Evolutionary conservation across 1,284 basidiomycete species (phyloP), one percentile per base, ranked within the genome.

Genomic region (Irpex lacteus): DNA sequence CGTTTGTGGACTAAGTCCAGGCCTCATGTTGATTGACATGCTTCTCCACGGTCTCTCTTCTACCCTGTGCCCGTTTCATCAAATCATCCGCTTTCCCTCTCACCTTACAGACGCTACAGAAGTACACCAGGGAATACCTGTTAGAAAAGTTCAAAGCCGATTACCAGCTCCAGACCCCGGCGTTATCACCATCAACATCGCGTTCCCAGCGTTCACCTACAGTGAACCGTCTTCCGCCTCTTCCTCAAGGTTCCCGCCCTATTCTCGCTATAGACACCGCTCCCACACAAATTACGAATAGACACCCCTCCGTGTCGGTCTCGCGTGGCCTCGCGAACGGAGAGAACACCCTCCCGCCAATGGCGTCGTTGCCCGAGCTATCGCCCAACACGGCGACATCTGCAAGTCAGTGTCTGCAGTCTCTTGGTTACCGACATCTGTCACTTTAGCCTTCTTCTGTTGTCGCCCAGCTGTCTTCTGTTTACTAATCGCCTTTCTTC

Each of bases 121-220:
- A 89, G 71, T 92, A 93, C 75, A 94, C 92, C 47, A 83, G 85
- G 71, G 89, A 92, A 69, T 92, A 93, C 77, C 81, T 94, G 63
- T 90, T 91, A 69, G 88, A 91, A 71, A 91, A 88, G 72, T 94
- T 88, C 78, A 84, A 84, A 67, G 76, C 75, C 63, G 89, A 91
- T 66, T 84, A 82, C 72, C 79, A 82, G 66, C 77, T 78, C 68
- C 82, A 83, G 63, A 80, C 80, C 59, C 80, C 82, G 34, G 49
- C 62, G n/a, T 59, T 59, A 53, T 71, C 78, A 61, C 76, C 82
- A 67, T 78, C 78, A 65, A 77, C 80, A 67, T 76, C 81, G 65
- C 75, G 82, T 65, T 68, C 76, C 44, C 81, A 82, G 69, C 58
- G 65, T 34, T 63, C 68, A n/a, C 61, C 70, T 19, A 63, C 68